A percentile compares a stretch with the other conserved stretches of the same genome.
Conservation (phyloP, 1,139 yeast genomes). For the Kodamaea sp. region DNA sequence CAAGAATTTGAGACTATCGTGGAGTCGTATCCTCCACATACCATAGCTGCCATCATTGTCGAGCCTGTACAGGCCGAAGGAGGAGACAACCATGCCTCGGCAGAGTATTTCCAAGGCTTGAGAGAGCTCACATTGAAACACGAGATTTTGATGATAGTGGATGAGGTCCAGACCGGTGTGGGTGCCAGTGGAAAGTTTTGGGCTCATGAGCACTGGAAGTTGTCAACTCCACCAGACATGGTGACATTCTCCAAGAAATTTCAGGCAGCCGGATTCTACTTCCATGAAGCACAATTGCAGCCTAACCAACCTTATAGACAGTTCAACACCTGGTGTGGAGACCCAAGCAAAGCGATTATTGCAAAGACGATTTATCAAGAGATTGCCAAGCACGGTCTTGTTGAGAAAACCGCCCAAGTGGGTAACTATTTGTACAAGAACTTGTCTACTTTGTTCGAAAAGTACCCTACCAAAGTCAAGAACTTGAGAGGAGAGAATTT, state of each 20-base stretch:
- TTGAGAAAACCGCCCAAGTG: slow-evolving; percentile 51
- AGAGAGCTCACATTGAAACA: slow-evolving; percentile 63
- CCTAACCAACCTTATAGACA: slow-evolving; percentile 71
- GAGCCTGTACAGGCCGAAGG: slow-evolving; percentile 81
- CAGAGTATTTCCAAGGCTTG: slow-evolving; percentile 61
- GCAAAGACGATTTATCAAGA: slow-evolving; percentile 67
- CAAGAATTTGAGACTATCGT: slow-evolving; percentile 55
- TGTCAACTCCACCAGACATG: slow-evolving; percentile 66
- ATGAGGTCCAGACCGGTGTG: slow-evolving; percentile 77
- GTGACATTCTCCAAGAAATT: slow-evolving; percentile 77
- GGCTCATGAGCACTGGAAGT: slow-evolving; percentile 73
- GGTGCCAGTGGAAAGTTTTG: slow-evolving; percentile 73
- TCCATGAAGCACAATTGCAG: slow-evolving; percentile 60
- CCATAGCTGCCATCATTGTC: slow-evolving; percentile 66
- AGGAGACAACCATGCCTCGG: slow-evolving; percentile 70
- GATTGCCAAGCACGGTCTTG: slow-evolving; percentile 51
- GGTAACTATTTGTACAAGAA: slow-evolving; percentile 60
- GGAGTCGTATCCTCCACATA: slow-evolving; percentile 45
- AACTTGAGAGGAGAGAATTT: slow-evolving; percentile 67
- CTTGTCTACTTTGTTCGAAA: slow-evolving; percentile 42
- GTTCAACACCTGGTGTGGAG: slow-evolving; percentile 86
- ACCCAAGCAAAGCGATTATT: slow-evolving; percentile 66
- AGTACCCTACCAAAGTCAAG: slow-evolving; percentile 46
- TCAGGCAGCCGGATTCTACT: slow-evolving; percentile 79
- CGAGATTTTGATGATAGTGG: slow-evolving; percentile 62